Base-by-base conservation (phyloP, 306 rosid species). In the Ormosia emarginata region DNA sequence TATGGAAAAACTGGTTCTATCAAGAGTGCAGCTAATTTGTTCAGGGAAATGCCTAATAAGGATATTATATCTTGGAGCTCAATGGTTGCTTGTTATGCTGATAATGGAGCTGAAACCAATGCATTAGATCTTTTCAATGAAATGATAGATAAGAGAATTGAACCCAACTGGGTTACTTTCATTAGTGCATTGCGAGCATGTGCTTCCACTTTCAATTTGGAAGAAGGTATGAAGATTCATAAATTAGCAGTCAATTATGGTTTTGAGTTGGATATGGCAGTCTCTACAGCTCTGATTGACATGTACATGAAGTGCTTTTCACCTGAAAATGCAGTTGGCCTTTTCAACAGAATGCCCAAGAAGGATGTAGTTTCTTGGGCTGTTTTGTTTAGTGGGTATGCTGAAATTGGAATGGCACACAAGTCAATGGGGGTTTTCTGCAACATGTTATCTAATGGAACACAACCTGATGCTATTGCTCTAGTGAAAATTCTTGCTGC, bases 51-150 rank as follows among this genome's bases (percentile, higher is more conserved):
- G 89, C 79, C 80, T 3, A 57, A 71, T 41, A 88, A 84, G 84
- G 97, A 94, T 89, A 77, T 94, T 33, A 69, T 94, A 83, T 90
- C 98, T 40, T 92, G 98, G 94, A 92, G 96, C 89, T 86, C 97
- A 61, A 90, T 94, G 91, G 75, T 94, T 68, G 93, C 96, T 3
- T 94, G 94, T 79, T 86, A 85, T 86, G 85, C 94, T 52, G 89
- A 86, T 43, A 91, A 92, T 46, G 94, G 93, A 58, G 86, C 77
- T 49, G 89, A 80, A 80, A 66, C 79, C 40, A 49, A 74, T 55
- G 94, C 97, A 29, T 44, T 92, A 53, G 74, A 82, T 75, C 81
- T 88, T 75, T 91, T 91, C 84, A 69, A 79, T 43, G 85, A 91
- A 86, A 94, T 94, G 97, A 74, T 86, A 63, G 81, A 90, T 69